Evolutionary conservation across 2,329 filamentous ascomycete species (phyloP), one percentile per base, ranked within the genome.

Genomic region (Fusarium staphyleae): DNA sequence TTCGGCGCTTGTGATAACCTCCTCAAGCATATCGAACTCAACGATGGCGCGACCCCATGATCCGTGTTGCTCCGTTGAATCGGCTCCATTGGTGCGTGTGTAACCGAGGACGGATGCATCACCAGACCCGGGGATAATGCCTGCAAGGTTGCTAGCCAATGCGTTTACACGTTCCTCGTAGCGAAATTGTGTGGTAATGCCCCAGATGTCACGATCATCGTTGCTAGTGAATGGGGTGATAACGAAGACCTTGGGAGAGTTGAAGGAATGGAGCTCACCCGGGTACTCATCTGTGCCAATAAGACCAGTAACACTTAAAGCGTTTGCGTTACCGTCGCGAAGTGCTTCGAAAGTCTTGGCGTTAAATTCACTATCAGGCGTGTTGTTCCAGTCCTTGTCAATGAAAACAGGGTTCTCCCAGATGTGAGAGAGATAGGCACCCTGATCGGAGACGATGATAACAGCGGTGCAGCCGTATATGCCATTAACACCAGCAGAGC

Each of bases 381-480:
- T 64, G 0, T 33, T 28, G 3, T 14, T 42, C 9, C 40, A 49
- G 10, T 42, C 4, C 0, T 1, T 26, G 18, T 55, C 42, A 10
- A 60, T 55, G 10, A 65, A 65, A 1, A 54, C 57, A 1, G 62
- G 62, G 14, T 34, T 42, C 13, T 65, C 62, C 62, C 62, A 65
- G 29, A 65, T 65, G 6, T 65, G 62, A 1, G 62, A 65, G 0
- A 65, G 24, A 29, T 65, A 65, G 3, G 52, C 51, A 11, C 62
- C 62, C 19, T 36, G 26, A 3, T 65, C 39, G 3, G 62, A 65
- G 0, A 26, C 42, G 3, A 65, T 63, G 10, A 65, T 59, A 1
- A 65, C 62, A 3, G 59, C 49, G 0, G 62, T 65, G 2, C 62
- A 65, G 1, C 62, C 62, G 4, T 65, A 65, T 9, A 65, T 47